These are phyloP conservation scores for Ustilago loliicola DNA, from an alignment of 1,284 basidiomycete genomes.

Conservation along the genomic window DNA sequence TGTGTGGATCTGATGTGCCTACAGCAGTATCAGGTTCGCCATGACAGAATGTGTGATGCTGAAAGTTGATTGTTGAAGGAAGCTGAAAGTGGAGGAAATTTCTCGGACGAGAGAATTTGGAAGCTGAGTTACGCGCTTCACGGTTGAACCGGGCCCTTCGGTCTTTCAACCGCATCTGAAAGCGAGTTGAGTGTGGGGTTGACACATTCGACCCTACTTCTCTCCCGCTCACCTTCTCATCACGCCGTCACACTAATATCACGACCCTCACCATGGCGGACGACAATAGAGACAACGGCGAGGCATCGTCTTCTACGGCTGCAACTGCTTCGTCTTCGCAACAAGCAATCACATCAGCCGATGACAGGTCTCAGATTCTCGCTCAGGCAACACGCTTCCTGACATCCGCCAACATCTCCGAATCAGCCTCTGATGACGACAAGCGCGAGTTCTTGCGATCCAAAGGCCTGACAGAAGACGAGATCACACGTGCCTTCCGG, in stretches of 20 bases:
- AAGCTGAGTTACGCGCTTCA: slow-evolving; percentile 1
- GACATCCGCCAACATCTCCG: slow-evolving; percentile 54
- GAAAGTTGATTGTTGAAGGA: neutral
- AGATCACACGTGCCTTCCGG: slow-evolving; percentile 56
- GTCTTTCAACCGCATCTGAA: slow-evolving; percentile 32
- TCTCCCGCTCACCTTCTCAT: neutral
- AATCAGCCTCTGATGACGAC: slow-evolving; percentile 35
- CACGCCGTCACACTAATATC: neutral
- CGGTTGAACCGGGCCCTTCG: slow-evolving; percentile 12
- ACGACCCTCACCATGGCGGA: slow-evolving; percentile 21
- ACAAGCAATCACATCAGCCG: neutral
- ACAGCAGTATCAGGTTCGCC: neutral
- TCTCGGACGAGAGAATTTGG: slow-evolving; percentile 26
- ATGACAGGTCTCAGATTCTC: slow-evolving; percentile 45
- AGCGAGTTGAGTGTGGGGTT: slow-evolving; percentile 21
- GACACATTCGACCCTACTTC: neutral
- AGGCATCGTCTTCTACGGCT: slow-evolving; percentile 18
- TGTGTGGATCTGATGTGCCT: neutral
- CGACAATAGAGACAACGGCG: slow-evolving; percentile 18
- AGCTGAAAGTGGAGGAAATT: slow-evolving; percentile 6
- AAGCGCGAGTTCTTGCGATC: slow-evolving; percentile 60
- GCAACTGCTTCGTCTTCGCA: neutral
- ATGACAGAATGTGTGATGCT: neutral
- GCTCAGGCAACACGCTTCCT: slow-evolving; percentile 67
- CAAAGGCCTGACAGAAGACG: slow-evolving; percentile 63